A percentile compares a stretch with the other conserved stretches of the same genome.
Conservation (phyloP, 768 basidiomycete genomes). For the Boletus rufocinnamomeus region DNA sequence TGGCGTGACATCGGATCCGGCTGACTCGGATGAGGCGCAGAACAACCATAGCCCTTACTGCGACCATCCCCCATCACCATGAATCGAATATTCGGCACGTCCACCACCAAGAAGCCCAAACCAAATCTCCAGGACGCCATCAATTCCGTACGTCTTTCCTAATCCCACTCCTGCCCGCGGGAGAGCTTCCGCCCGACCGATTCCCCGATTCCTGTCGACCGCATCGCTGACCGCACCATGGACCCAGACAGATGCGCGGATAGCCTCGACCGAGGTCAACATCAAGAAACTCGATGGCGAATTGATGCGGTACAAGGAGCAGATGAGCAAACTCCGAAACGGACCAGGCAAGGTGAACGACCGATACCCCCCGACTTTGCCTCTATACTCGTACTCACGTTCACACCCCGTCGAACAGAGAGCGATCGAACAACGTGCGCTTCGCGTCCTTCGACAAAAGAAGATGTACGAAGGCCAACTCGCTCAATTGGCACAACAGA, state of each 20-base stretch:
- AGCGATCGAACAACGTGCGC: conserved; percentile 92
- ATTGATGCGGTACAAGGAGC: conserved; percentile 87
- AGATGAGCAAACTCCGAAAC: conserved; percentile 90
- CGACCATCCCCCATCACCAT: conserved; percentile 38
- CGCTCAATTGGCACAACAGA: conserved; percentile 87
- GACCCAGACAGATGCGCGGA: conserved; percentile 78
- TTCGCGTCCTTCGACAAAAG: conserved; percentile 93
- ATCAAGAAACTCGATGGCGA: conserved; percentile 96
- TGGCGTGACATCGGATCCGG: background rate
- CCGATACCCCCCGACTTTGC: background rate
- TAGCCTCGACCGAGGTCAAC: conserved; percentile 93
- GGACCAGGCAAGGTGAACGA: conserved; percentile 88
- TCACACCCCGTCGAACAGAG: conserved; percentile 44
- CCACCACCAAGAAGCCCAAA: conserved; percentile 79
- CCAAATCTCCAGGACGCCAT: conserved; percentile 93
- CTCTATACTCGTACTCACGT: background rate
- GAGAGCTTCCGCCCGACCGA: background rate
- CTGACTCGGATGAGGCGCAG: background rate
- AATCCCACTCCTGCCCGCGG: background rate
- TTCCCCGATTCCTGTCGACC: background rate
- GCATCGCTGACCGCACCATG: background rate
- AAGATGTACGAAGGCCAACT: conserved; percentile 94
- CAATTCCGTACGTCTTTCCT: conserved; percentile 57
- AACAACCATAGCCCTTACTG: background rate
- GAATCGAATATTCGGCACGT: conserved; percentile 85